Base-by-base conservation (phyloP, 208 protist species). In the Angomonas deanei region DNA sequence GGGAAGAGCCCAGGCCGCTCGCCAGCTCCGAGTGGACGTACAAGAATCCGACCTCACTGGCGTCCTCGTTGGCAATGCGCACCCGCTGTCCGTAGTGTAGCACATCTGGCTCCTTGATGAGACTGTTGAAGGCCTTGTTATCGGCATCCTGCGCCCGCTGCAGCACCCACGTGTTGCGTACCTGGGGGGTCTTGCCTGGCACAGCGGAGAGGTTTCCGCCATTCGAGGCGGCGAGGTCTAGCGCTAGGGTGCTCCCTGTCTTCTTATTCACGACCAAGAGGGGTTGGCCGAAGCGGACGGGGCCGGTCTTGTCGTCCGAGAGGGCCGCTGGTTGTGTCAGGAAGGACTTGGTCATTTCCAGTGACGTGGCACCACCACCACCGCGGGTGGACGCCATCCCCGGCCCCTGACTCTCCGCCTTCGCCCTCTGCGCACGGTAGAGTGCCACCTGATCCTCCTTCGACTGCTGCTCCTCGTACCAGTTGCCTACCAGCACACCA, bases 31-130 rank as follows among this genome's bases (percentile, higher is more conserved):
- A 80, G 33, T 82, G 76, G 30, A 96, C 46, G 67, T 88, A 92
- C 38, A 77, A 75, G 57, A 92, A 88, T 33, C 86, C 86, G 4
- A 77, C 57, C 0, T 67, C 36, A 56, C 68, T 71, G 10, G 72
- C 76, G 52, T 80, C 74, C 61, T 88, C 80, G 62, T 93, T 96
- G 17, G 58, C 76, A 32, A 96, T 56, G 38, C 81, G 79, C 21
- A 96, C 72, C 23, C 73, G 83, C 69, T 96, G 91, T 5, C 91
- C 91, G 62, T 93, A 96, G 71, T 96, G 91, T 65, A 96, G 59
- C 17, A 78, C 53, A 49, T 70, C 60, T 13, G 59, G 68, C 60
- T 85, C 77, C 15, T 74, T 50, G 26, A 81, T 48, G 49, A 70
- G 52, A 38, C 64, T 33, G 56, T 74, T 82, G 69, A 89, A 94